A percentile compares a stretch with the other conserved stretches of the same genome.
Evolutionary conservation across 1,284 basidiomycete species (phyloP).

Genomic region (Xerocomus nothofagi): DNA sequence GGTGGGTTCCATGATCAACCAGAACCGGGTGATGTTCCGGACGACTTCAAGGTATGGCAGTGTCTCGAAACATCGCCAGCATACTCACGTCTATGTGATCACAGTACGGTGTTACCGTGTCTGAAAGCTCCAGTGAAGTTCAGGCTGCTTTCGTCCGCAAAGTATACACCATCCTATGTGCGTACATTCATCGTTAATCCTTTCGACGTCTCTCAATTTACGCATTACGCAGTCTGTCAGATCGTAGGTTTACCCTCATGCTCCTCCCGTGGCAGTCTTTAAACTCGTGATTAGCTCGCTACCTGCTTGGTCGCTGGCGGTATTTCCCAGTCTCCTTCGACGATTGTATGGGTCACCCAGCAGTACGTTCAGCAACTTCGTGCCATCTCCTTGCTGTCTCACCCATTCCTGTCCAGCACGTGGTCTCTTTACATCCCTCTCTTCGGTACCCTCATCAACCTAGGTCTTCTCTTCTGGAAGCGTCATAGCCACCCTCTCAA

Average conservation of each 20-base stretch:
- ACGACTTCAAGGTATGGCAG: constrained; percentile 75
- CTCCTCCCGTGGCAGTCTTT: background rate
- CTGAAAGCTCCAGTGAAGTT: constrained; percentile 71
- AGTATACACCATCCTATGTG: constrained; percentile 79
- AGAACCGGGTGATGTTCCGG: constrained; percentile 66
- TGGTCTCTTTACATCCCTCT: constrained; percentile 79
- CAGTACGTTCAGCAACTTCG: constrained; percentile 48
- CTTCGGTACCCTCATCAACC: constrained; percentile 71
- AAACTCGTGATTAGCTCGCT: constrained; percentile 48
- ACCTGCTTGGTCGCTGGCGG: constrained; percentile 68
- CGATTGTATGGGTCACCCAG: constrained; percentile 66
- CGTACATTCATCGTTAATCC: constrained; percentile 35
- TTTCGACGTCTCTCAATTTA: constrained; percentile 4
- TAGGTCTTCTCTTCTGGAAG: constrained; percentile 83
- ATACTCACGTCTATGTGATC: constrained; percentile 12
- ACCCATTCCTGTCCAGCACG: constrained; percentile 41
- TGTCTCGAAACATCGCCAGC: background rate
- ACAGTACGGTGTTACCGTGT: constrained; percentile 76
- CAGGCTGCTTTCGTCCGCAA: constrained; percentile 76
- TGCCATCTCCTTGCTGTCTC: constrained; percentile 4
- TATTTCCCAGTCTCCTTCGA: constrained; percentile 57
- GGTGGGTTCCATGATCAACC: constrained; percentile 70
- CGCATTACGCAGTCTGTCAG: constrained; percentile 53
- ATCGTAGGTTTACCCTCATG: constrained; percentile 48
- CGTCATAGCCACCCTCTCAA: constrained; percentile 84